These are phyloP conservation scores for Westerdykella sp. DNA, from an alignment of 2,329 filamentous ascomycete genomes.

Conservation along the genomic window DNA sequence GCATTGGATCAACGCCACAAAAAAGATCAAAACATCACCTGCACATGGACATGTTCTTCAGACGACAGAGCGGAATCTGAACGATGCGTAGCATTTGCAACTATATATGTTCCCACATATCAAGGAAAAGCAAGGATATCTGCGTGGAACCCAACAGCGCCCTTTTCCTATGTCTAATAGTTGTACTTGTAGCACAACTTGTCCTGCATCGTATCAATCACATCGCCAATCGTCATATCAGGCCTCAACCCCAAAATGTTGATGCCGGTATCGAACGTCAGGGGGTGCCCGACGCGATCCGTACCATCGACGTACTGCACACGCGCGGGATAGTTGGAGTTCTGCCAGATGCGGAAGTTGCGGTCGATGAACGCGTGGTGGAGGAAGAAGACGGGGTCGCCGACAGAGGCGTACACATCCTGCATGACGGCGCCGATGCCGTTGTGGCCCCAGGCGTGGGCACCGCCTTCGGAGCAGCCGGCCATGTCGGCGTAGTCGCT, in stretches of 20 bases:
- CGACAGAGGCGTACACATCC: slow-evolving; percentile 28
- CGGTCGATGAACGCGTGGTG: slow-evolving; percentile 48
- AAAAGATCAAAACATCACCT: too few species aligned
- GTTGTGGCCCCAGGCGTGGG: slow-evolving; percentile 34
- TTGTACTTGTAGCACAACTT: slow-evolving; percentile 34
- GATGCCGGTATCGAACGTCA: slow-evolving; percentile 24
- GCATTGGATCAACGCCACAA: too few species aligned
- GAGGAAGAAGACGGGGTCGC: slow-evolving; percentile 42
- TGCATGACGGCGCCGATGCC: slow-evolving; percentile 32
- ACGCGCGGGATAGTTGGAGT: slow-evolving; percentile 18
- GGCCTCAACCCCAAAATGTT: slow-evolving; percentile 24
- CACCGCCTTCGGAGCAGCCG: slow-evolving; percentile 22
- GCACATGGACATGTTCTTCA: too few species aligned
- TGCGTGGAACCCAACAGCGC: too few species aligned
- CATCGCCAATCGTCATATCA: slow-evolving; percentile 23
- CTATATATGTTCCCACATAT: too few species aligned
- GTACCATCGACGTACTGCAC: slow-evolving; percentile 37
- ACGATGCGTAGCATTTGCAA: too few species aligned
- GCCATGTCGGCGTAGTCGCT: slow-evolving; percentile 25
- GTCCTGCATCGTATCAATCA: slow-evolving; percentile 21
- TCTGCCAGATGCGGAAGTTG: slow-evolving; percentile 48
- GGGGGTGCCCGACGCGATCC: slow-evolving; percentile 16
- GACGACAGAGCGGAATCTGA: too few species aligned
- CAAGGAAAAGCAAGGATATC: too few species aligned
- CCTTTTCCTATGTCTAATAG: slow-evolving; percentile 16